A percentile compares a stretch with the other conserved stretches of the same genome.
Evolutionary conservation across 306 rosid genomes (phyloP).

Genomic region (Acacia confusa): DNA sequence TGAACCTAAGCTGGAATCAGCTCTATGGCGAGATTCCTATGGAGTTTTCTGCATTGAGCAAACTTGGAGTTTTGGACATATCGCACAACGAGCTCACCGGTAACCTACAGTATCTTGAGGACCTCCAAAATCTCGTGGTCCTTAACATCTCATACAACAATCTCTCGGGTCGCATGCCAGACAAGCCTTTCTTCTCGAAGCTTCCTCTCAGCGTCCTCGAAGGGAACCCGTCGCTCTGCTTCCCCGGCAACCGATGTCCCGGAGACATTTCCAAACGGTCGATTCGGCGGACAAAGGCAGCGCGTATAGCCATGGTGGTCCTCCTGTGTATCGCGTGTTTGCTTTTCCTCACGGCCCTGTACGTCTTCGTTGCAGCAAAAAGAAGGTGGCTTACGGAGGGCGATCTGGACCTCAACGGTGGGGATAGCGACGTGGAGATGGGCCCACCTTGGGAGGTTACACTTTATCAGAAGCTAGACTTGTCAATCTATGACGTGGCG

Average conservation of each 20-base stretch:
- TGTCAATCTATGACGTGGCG: slow-evolving; percentile 74
- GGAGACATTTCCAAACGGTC: background rate
- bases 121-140: slow-evolving; percentile 76
- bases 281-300: slow-evolving; percentile 45
- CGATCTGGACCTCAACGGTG: slow-evolving; percentile 45
- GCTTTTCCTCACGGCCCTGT: slow-evolving; percentile 71
- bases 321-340: slow-evolving; percentile 69
- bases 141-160: slow-evolving; percentile 81
- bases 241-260: slow-evolving; percentile 54
- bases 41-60: slow-evolving; percentile 57
- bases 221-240: slow-evolving; percentile 74
- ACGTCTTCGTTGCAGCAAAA: slow-evolving; percentile 54
- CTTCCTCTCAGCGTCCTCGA: slow-evolving; percentile 72
- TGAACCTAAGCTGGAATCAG: slow-evolving; percentile 78
- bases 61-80: slow-evolving; percentile 78
- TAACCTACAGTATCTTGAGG: slow-evolving; percentile 58
- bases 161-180: slow-evolving; percentile 76
- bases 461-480: slow-evolving; percentile 84
- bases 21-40: slow-evolving; percentile 66
- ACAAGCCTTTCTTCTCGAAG: slow-evolving; percentile 77
- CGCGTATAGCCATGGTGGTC: slow-evolving; percentile 81
- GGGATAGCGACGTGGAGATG: slow-evolving; percentile 65
- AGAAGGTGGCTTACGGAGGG: slow-evolving; percentile 43
- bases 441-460: slow-evolving; percentile 94
- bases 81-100: slow-evolving; percentile 79